phyloP scores from a whole-genome alignment of 441 rosid species.

The Iberis amara region DNA sequence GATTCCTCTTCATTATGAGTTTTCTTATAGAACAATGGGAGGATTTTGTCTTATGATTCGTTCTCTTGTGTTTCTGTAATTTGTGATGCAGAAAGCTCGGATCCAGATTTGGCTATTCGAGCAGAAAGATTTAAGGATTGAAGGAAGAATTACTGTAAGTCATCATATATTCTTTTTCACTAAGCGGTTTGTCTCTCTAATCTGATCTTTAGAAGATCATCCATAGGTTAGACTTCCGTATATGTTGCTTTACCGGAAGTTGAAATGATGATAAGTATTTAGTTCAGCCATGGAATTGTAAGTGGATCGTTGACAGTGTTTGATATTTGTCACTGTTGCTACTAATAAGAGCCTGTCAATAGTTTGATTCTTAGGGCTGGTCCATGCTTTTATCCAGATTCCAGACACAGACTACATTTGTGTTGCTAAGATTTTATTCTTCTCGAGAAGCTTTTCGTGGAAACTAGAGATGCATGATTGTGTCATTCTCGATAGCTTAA shows the following conservation, averaged over 20 bases:
- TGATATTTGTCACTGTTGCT: not conserved
- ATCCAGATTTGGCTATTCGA: conserved; percentile 95
- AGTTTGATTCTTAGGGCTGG: not conserved
- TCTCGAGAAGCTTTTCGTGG: too few relatives aligned
- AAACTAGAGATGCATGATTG: too few relatives aligned
- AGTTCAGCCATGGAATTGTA: not conserved
- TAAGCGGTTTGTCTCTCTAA: too few relatives aligned
- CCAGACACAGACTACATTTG: too few relatives aligned
- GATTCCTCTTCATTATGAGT: not conserved
- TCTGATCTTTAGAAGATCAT: too few relatives aligned
- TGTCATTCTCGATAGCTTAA: too few relatives aligned
- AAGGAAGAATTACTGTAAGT: conserved; percentile 89
- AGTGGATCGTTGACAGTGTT: not conserved
- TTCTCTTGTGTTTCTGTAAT: conserved; percentile 8
- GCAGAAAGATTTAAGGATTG: conserved; percentile 86
- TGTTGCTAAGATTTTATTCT: too few relatives aligned
- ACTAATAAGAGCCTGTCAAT: not conserved
- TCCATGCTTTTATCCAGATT: too few relatives aligned
- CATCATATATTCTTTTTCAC: not conserved
- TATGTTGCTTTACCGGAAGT: too few relatives aligned
- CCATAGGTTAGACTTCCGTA: too few relatives aligned
- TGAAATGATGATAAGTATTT: too few relatives aligned
- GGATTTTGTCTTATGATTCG: not conserved
- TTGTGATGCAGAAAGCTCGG: conserved; percentile 64
- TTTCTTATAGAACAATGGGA: too few relatives aligned